Evolutionary conservation across 2,329 filamentous ascomycete genomes (phyloP).

Genomic region (Thermothelomyces thermophilus): DNA sequence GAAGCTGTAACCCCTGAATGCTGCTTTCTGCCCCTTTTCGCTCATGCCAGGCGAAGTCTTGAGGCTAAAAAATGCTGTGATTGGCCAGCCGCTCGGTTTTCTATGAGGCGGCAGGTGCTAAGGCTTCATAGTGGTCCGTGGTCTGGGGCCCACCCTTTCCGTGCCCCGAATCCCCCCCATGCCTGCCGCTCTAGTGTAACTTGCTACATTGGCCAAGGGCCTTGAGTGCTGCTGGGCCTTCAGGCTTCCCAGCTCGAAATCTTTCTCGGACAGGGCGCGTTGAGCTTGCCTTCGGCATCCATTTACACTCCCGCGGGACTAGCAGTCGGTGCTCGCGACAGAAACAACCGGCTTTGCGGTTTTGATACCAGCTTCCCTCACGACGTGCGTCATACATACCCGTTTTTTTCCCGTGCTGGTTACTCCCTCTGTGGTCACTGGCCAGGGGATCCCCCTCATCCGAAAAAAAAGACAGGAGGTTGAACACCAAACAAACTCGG

Average conservation of each 20-base stretch:
- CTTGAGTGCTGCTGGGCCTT: background rate
- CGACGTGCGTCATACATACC: background rate
- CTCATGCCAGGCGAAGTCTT: background rate
- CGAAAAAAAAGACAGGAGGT: constrained; percentile 35
- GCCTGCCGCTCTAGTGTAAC: background rate
- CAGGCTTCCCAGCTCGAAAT: constrained; percentile 4
- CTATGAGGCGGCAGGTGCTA: background rate
- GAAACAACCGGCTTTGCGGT: background rate
- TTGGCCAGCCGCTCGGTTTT: background rate
- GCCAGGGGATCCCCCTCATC: constrained; percentile 19
- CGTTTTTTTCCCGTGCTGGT: background rate
- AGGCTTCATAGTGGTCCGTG: background rate
- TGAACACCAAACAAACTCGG: constrained; percentile 24
- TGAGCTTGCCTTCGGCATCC: constrained; percentile 6
- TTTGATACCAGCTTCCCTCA: background rate
- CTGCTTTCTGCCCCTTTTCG: constrained; percentile 10
- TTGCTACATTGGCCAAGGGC: constrained; percentile 6
- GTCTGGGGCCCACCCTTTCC: no score
- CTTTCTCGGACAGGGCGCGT: background rate
- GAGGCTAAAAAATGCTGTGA: background rate
- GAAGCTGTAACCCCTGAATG: constrained; percentile 9
- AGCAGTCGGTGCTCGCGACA: background rate
- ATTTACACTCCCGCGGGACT: background rate
- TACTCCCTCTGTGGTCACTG: constrained; percentile 9
- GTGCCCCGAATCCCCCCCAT: background rate